A percentile compares a stretch with the other conserved stretches of the same genome.
phyloP scores from a whole-genome alignment of 768 basidiomycete genomes.

The Agrocybe praecox region DNA sequence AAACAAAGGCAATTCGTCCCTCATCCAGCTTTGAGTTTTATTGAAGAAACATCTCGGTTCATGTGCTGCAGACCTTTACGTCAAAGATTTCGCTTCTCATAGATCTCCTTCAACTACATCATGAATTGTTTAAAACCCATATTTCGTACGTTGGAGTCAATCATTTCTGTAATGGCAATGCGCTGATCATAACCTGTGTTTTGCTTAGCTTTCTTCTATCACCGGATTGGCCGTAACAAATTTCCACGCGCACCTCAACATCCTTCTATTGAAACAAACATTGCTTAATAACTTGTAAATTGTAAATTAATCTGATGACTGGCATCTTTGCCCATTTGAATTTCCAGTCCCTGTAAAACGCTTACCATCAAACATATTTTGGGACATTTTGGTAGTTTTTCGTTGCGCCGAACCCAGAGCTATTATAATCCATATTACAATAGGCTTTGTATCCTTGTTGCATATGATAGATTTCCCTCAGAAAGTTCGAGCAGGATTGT shows the following conservation, averaged over 20 bases:
- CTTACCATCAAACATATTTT: not conserved
- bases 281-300: too few species aligned
- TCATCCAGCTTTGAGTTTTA: not conserved
- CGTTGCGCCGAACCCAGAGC: not conserved
- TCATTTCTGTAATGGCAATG: too few species aligned
- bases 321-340: too few species aligned
- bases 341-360: not conserved
- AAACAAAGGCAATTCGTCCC: slow-evolving; percentile 7
- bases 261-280: too few species aligned
- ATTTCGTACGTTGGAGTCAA: not conserved
- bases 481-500: not conserved
- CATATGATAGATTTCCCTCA: not conserved
- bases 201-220: too few species aligned
- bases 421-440: not conserved
- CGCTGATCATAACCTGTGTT: too few species aligned
- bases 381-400: not conserved
- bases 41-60: not conserved
- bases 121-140: not conserved
- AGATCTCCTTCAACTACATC: slow-evolving; percentile 10
- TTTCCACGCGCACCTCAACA: too few species aligned
- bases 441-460: not conserved
- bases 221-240: too few species aligned
- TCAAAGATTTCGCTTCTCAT: slow-evolving; percentile 15
- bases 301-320: too few species aligned
- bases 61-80: slow-evolving; percentile 5